Base-by-base conservation (phyloP, 2,329 filamentous ascomycete genomes). In the Penicillium sp. region DNA sequence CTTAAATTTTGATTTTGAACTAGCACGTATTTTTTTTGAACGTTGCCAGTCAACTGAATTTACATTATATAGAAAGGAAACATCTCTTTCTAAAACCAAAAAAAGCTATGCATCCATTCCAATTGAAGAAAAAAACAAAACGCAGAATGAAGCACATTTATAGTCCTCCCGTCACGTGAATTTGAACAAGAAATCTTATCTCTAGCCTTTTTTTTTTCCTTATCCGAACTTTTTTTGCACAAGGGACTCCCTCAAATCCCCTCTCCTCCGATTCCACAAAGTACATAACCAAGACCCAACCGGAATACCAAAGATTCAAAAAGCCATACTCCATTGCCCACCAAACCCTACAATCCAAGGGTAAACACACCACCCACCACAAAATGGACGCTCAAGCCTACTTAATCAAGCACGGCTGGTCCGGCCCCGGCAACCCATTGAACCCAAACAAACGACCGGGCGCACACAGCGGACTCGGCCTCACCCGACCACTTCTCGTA, bases 371-470 rank as follows among this genome's bases (percentile, higher is more conserved):
- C 37, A 23, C 38, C 15, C 27, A 42, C 29, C 40, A 37, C 40
- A 52, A 47, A 48, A 97, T 97, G 93, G 84, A 97, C 76, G 89
- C 93, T 55, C 84, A 89, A 73, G 89, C 89, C 68, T 88, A 94
- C 68, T 86, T 97, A 67, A 87, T 87, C 65, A 84, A 86, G 66
- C 92, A 96, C 75, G 93, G 93, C 73, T 97, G 93, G 93, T 86
- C 89, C 58, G 93, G 93, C 65, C 85, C 87, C 38, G 93, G 93
- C 62, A 91, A 96, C 76, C 91, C 92, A 1, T 87, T 97, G 27
- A 92, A 96, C 71, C 84, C 88, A 60, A 86, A 75, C 62, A 72
- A 74, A 45, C 74, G 75, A 19, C 74, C 75, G 6, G 75, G 75
- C 31, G 67, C 74, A 19, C 82, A 84, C 79, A 87, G 89, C 72